These are phyloP conservation scores for Penicillium sp. DNA, from an alignment of 2,329 filamentous ascomycete genomes.

Conservation along the genomic window DNA sequence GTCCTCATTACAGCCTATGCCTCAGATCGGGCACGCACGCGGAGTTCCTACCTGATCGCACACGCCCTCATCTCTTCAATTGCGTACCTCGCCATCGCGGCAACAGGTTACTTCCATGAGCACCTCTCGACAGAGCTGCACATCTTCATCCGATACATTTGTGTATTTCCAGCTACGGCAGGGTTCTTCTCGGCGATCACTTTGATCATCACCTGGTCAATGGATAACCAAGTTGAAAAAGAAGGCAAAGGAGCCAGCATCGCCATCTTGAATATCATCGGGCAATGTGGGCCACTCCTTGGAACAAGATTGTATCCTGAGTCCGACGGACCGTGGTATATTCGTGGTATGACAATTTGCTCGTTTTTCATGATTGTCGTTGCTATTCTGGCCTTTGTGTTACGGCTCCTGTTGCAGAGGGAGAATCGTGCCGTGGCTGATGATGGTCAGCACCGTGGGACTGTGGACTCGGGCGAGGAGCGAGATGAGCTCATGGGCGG, in stretches of 20 bases:
- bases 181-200: slow-evolving; percentile 87
- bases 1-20: slow-evolving; percentile 74
- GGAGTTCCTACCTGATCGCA: slow-evolving; percentile 69
- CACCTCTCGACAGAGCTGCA: slow-evolving; percentile 38
- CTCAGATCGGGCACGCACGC: slow-evolving; percentile 68
- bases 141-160: slow-evolving; percentile 65
- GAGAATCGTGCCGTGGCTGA: slow-evolving; percentile 48
- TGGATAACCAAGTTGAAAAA: slow-evolving; percentile 79
- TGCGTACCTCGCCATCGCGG: slow-evolving; percentile 63
- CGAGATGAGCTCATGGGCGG: slow-evolving; percentile 36
- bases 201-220: slow-evolving; percentile 82
- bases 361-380: slow-evolving; percentile 66
- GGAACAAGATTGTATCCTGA: slow-evolving; percentile 68
- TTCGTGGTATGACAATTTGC: slow-evolving; percentile 66
- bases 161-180: slow-evolving; percentile 75
- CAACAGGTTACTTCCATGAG: slow-evolving; percentile 51
- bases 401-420: slow-evolving; percentile 59
- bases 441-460: slow-evolving; percentile 8
- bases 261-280: slow-evolving; percentile 78
- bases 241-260: slow-evolving; percentile 75
- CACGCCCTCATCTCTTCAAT: slow-evolving; percentile 74
- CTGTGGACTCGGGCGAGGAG: slow-evolving; percentile 28
- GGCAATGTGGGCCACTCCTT: slow-evolving; percentile 77
- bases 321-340: slow-evolving; percentile 64
- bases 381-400: slow-evolving; percentile 57